Evolutionary conservation across 805 yeast genomes (phyloP), one percentile per base, ranked within the genome.

Genomic region (Kregervanrija pseudodelftensis): DNA sequence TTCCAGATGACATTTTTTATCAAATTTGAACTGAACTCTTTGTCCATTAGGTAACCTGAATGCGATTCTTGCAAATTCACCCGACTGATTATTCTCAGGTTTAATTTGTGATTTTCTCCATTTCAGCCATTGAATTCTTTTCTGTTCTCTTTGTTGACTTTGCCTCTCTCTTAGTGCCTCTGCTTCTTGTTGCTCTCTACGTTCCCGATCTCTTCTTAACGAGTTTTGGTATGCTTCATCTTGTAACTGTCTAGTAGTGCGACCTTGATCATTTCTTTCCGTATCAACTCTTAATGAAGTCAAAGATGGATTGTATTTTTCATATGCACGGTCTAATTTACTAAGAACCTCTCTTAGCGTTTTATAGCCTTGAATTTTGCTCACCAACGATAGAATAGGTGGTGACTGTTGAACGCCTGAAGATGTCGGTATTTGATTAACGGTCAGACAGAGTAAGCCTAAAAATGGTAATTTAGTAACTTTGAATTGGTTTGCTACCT

Each of bases 391-490:
- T 58, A 85, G 68, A 11, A 77, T 73, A 2, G 88, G 80, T 1
- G 73, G 49, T 0, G 80, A 66, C 28, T 72, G 70, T 11, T 69
- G 67, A 0, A 79, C 72, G 0, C 85, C 85, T 15, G 72, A 70
- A 0, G 80, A 77, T 0, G 85, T 73, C 66, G 73, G 80, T 56
- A 46, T 69, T 52, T 58, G 72, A 12, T 70, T 68, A 41, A 80
- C 74, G 13, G 87, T 84, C 44, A 88, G 69, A 40, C 88, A 82
- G 10, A 93, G 61, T 11, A 90, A 65, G 0, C 91, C 95, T 32
- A 86, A 61, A 57, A 85, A 84, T n/a, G 99, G 99, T 56, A 82
- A 80, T 51, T 77, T 74, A 15, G 87, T 74, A 36, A 82, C 82
- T 46, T 77, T 75, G 48, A 90, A 73, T 34, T 82, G 79, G 56